Base-by-base conservation (phyloP, 192 early-diverging fungal species). In the Backusella morwellensis region DNA sequence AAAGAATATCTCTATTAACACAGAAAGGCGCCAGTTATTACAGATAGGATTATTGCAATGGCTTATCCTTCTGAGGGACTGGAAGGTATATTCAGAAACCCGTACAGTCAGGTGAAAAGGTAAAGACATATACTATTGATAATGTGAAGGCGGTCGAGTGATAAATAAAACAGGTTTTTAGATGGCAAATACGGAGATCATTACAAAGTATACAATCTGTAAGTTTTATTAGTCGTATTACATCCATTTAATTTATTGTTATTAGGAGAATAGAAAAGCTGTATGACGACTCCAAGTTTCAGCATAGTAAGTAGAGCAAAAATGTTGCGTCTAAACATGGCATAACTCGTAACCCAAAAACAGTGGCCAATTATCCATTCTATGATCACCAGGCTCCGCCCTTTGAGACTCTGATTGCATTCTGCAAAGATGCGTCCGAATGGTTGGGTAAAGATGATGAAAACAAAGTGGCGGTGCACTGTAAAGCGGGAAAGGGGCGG, bases 131-230 rank as follows among this genome's bases (percentile, higher is more conserved):
- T 32, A 9, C 5, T 26, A 41, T 14, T 17, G 15, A 38, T 26
- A 26, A 29, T 0, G 38, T 19, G 21, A 69, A 0, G 7, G 41
- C 26, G 3, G 26, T 47, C 26, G 6, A n/a, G 35, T 44, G 21
- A 42, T 35, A 41, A 74, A 47, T 47, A 47, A 47, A 26, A 47
- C 69, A 91, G 88, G 44, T 91, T 86, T 75, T 78, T 91, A 32
- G 86, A 90, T 50, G 70, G 41, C 41, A 79, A 76, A 52, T 89
- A 90, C 66, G 71, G 17, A 29, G 77, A 59, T 5, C 72, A 86
- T 69, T 91, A 89, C 77, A 91, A 90, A 79, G 85, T 91, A 21
- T 91, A 87, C 77, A 91, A 91, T 66, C 70, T 91, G 85, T 88
- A 83, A 80, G 87, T 40, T 35, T 35, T 1, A 14, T 41, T 41